Evolutionary conservation across 345 rosid species (phyloP).

Genomic region (Eutrema japonicum): DNA sequence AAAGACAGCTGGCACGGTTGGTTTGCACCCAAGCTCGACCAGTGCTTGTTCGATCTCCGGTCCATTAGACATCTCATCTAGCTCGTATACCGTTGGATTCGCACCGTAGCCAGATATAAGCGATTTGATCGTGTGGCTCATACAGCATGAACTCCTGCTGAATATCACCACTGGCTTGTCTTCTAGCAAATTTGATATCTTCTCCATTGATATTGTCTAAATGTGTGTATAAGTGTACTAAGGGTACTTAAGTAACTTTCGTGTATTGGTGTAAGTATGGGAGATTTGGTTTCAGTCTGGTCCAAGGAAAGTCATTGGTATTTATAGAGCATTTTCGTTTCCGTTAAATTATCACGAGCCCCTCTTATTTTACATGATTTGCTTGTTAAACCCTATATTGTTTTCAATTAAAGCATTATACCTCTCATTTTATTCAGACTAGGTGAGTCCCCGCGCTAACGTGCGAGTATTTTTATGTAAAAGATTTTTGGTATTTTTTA

Average conservation of each 20-base stretch:
- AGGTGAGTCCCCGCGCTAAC: too few relatives aligned
- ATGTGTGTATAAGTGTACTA: conserved; percentile 6
- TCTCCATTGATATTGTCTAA: conserved; percentile 51
- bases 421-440: conserved; percentile 14
- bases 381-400: background rate
- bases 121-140: conserved; percentile 58
- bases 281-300: conserved; percentile 35
- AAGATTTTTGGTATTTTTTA: too few relatives aligned
- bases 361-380: conserved; percentile 28
- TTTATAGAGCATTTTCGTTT: conserved; percentile 27
- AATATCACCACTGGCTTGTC: conserved; percentile 82
- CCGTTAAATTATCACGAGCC: background rate
- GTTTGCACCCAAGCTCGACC: conserved; percentile 60
- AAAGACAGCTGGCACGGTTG: conserved; percentile 75
- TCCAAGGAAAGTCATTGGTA: conserved; percentile 25
- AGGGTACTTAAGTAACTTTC: background rate
- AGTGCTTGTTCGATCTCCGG: conserved; percentile 60
- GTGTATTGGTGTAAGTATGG: conserved; percentile 10
- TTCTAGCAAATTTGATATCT: conserved; percentile 53
- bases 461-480: too few relatives aligned
- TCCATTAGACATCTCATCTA: conserved; percentile 53
- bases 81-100: conserved; percentile 41
- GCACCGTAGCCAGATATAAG: conserved; percentile 47
- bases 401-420: background rate
- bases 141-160: conserved; percentile 68